A percentile compares a stretch with the other conserved stretches of the same genome.
These are phyloP conservation scores for Leishmania guyanensis DNA, from an alignment of 208 protist genomes.

Conservation along the genomic window DNA sequence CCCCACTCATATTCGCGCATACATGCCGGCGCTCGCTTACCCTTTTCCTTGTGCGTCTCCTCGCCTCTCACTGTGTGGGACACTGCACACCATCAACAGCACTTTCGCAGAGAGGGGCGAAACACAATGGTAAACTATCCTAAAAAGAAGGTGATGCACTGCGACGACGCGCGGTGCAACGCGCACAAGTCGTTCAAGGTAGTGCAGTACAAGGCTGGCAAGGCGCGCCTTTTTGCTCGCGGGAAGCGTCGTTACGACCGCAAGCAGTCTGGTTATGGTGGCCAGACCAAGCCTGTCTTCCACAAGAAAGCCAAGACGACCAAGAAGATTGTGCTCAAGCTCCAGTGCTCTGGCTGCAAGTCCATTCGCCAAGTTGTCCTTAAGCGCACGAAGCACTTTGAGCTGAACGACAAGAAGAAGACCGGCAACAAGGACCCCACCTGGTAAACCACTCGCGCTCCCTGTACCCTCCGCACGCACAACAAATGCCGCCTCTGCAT, in stretches of 20 bases:
- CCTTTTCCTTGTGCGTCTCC: background rate
- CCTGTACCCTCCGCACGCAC: background rate
- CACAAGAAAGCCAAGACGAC: slow-evolving; percentile 99
- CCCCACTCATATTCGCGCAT: background rate
- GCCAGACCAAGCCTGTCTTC: slow-evolving; percentile 99
- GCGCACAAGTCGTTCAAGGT: slow-evolving; percentile 98
- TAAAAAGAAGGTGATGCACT: slow-evolving; percentile 94
- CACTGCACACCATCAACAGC: background rate
- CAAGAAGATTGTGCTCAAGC: slow-evolving; percentile 99
- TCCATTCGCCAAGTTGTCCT: slow-evolving; percentile 94
- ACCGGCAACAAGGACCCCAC: slow-evolving; percentile 91
- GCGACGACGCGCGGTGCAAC: slow-evolving; percentile 89
- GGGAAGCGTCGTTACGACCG: slow-evolving; percentile 99
- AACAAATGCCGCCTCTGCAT: background rate
- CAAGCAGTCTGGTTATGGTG: slow-evolving; percentile 99
- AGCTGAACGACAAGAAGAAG: slow-evolving; percentile 97
- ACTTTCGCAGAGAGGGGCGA: background rate
- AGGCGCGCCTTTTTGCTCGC: slow-evolving; percentile 98
- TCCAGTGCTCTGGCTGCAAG: slow-evolving; percentile 98
- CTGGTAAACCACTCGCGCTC: slow-evolving; percentile 57
- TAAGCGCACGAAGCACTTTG: slow-evolving; percentile 99
- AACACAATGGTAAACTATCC: slow-evolving; percentile 90
- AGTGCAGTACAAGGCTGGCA: slow-evolving; percentile 99
- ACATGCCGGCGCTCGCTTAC: background rate
- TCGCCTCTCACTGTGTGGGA: background rate